Evolutionary conservation across 495 filamentous ascomycete species (phyloP).

Genomic region (Evansstolkia leycettana): DNA sequence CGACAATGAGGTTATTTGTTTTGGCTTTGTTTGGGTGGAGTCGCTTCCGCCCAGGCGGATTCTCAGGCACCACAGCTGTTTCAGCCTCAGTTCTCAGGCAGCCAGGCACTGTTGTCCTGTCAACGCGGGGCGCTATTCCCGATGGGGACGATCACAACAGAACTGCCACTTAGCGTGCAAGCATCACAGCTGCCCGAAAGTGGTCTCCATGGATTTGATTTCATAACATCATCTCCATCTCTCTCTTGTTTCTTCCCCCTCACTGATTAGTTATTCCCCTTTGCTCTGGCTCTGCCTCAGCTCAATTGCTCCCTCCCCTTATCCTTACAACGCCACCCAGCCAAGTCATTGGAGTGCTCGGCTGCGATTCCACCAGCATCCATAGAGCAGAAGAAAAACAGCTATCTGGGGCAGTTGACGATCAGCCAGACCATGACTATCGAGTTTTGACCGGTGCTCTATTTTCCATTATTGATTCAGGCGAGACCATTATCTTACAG

Average conservation of each 20-base stretch:
- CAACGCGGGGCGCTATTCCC: slow-evolving; percentile 27
- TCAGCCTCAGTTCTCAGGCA: slow-evolving; percentile 7
- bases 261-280: slow-evolving; percentile 3
- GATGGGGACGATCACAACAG: slow-evolving; percentile 25
- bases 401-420: not conserved
- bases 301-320: slow-evolving; percentile 1
- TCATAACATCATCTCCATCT: slow-evolving; percentile 15
- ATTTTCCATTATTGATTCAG: too few species aligned
- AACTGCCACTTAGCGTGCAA: slow-evolving; percentile 27
- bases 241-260: slow-evolving; percentile 9
- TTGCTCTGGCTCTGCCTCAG: slow-evolving; percentile 5
- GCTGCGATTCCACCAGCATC: too few species aligned
- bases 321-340: not conserved
- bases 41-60: not conserved
- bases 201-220: slow-evolving; percentile 15
- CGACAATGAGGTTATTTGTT: slow-evolving; percentile 1
- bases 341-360: too few species aligned
- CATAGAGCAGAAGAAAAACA: not conserved
- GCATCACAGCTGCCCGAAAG: slow-evolving; percentile 28
- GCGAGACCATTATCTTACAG: too few species aligned
- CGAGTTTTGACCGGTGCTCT: slow-evolving; percentile 4
- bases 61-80: not conserved
- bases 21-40: not conserved
- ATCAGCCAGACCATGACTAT: slow-evolving; percentile 15
- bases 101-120: slow-evolving; percentile 23